Base-by-base conservation (phyloP, 371 early-diverging fungal genomes). In the Chytridium lagenaria region DNA sequence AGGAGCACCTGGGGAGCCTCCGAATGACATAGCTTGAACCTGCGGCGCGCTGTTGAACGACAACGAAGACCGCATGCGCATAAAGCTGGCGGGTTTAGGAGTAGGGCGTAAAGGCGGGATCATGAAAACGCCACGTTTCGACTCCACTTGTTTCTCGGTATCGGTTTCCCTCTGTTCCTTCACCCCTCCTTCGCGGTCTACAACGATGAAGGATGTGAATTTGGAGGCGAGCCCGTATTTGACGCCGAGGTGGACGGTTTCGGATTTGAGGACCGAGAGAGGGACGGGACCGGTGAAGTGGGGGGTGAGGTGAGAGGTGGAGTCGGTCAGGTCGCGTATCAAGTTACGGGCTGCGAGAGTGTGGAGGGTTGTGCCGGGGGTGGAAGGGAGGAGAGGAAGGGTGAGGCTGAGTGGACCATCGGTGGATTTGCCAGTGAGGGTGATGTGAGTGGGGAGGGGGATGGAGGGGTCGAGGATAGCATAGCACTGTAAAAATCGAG, bases 331-430 rank as follows among this genome's bases (percentile, higher is more conserved):
- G 63, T 86, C 86, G 22, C 76, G 72, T 33, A 83, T 79, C 19
- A 85, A 73, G 64, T 77, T 83, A 36, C 79, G 79, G 36, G 85
- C 80, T 2, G 85, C 86, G 23, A 86, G 71, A 50, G 81, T 80
- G 73, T 86, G 86, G 36, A 86, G 67, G 22, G 73, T 50, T 30
- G n/a, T 68, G 70, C 67, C 72, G 72, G 15, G 16, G 3, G 33
- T 2, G 7, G 51, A 3, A 1, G 50, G 28, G 15, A 23, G 16
- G 19, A 86, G 68, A 31, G 80, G 82, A 26, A 85, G 67, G 30
- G 71, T 67, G 36, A 85, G 74, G 50, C 80, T 72, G 7, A 85
- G 75, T 23, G 85, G 85, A 0, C 85, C 86, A 37, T 85, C 79
- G 12, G 66, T 66, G 61, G 80, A 77, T 23, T 38, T 55, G 2